These are phyloP conservation scores for Monosporozyma unispora DNA, from an alignment of 805 yeast species.

Conservation along the genomic window DNA sequence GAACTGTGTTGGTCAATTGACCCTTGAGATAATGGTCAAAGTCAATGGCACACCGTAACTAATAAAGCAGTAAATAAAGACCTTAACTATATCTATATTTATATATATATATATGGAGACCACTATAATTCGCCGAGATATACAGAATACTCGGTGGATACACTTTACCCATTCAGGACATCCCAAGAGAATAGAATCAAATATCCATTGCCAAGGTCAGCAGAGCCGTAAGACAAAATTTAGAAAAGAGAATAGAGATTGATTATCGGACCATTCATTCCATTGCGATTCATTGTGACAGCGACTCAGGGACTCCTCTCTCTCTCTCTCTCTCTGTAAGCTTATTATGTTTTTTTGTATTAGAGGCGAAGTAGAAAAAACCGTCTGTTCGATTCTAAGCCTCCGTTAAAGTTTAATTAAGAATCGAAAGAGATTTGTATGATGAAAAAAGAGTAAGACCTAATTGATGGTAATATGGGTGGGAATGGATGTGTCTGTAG, in stretches of 20 bases:
- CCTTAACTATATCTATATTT: not conserved
- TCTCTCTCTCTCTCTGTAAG: not conserved
- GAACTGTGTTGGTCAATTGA: not conserved
- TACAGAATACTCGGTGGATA: not conserved
- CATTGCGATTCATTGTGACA: not conserved
- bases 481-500: not conserved
- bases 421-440: too few relatives aligned
- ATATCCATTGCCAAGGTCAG: not conserved
- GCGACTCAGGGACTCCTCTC: not conserved
- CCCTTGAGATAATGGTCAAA: too few relatives aligned
- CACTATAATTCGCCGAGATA: not conserved
- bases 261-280: not conserved
- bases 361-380: not conserved
- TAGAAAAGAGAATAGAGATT: not conserved
- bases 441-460: too few relatives aligned
- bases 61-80: too few relatives aligned
- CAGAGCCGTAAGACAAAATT: not conserved
- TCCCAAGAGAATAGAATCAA: not conserved
- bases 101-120: not conserved
- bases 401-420: not conserved
- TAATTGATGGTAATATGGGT: not conserved
- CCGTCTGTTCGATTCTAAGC: not conserved
- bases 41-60: too few relatives aligned
- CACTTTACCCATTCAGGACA: not conserved
- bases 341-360: not conserved